phyloP scores from a whole-genome alignment of 1,139 yeast species.

The Candida sp. region DNA sequence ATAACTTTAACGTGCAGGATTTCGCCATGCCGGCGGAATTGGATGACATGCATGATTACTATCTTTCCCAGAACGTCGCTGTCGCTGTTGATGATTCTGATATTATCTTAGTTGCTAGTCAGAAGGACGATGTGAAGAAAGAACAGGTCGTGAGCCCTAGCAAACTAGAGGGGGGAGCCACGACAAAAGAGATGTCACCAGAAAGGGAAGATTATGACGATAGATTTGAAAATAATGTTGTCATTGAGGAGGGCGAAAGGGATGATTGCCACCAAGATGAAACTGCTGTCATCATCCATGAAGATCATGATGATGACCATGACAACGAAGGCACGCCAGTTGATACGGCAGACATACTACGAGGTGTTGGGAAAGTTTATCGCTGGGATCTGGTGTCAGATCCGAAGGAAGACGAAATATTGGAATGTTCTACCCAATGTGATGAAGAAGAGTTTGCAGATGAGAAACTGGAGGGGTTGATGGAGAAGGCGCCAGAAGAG shows the following conservation, averaged over 20 bases:
- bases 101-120: slow-evolving; percentile 4
- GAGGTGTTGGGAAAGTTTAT: neutral
- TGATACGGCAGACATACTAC: slow-evolving; percentile 9
- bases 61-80: slow-evolving; percentile 10
- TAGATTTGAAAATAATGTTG: slow-evolving; percentile 9
- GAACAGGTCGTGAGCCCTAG: slow-evolving; percentile 1
- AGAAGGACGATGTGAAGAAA: neutral
- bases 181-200: neutral
- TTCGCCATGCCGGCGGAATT: slow-evolving; percentile 7
- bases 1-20: slow-evolving; percentile 14
- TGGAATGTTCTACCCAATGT: slow-evolving; percentile 12
- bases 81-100: slow-evolving; percentile 5
- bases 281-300: no score
- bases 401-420: slow-evolving; percentile 8
- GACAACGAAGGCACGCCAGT: slow-evolving; percentile 7
- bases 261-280: no score
- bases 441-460: neutral
- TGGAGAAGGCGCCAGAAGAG: neutral
- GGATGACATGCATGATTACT: slow-evolving; percentile 4
- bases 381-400: neutral
- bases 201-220: slow-evolving; percentile 9
- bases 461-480: neutral
- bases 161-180: no score
- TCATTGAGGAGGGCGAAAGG: slow-evolving; percentile 4
- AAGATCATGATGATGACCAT: no score